These are phyloP conservation scores for Microdochium bolleyi DNA, from an alignment of 2,329 filamentous ascomycete genomes.

Conservation along the genomic window DNA sequence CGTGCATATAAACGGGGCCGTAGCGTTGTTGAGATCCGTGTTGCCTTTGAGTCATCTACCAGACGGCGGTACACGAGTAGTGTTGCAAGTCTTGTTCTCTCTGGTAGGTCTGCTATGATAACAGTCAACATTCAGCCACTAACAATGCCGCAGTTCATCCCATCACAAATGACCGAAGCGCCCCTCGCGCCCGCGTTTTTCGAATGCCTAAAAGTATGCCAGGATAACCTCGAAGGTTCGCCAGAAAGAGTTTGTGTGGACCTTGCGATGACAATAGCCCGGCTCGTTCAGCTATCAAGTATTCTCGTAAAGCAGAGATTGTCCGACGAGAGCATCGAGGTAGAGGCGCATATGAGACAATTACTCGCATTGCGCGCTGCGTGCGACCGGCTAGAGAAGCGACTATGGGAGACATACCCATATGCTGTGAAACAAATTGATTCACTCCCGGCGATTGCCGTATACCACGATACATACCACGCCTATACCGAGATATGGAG, in stretches of 20 bases:
- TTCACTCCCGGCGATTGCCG: constrained; percentile 27
- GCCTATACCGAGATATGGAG: constrained; percentile 45
- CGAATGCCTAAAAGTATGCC: constrained; percentile 32
- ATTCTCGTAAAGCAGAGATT: constrained; percentile 23
- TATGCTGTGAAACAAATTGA: constrained; percentile 23
- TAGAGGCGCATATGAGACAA: constrained; percentile 25
- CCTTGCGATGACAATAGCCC: constrained; percentile 30
- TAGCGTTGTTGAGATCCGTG: constrained; percentile 45
- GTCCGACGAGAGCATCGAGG: constrained; percentile 26
- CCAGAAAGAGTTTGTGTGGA: constrained; percentile 30
- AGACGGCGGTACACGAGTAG: constrained; percentile 38
- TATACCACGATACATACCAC: constrained; percentile 47
- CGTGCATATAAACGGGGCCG: constrained; percentile 51
- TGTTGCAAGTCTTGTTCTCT: constrained; percentile 48
- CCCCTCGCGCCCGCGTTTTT: constrained; percentile 31
- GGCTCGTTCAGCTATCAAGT: constrained; percentile 29
- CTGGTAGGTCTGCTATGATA: constrained; percentile 30
- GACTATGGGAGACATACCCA: constrained; percentile 25
- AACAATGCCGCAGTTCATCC: constrained; percentile 30
- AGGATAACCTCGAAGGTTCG: constrained; percentile 18
- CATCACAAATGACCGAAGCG: constrained; percentile 29
- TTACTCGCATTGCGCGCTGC: constrained; percentile 29
- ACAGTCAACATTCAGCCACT: constrained; percentile 4
- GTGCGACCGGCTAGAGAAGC: constrained; percentile 29
- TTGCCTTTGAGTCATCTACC: constrained; percentile 27